These are phyloP conservation scores for Suillus clintonianus DNA, from an alignment of 768 basidiomycete genomes.

Conservation along the genomic window DNA sequence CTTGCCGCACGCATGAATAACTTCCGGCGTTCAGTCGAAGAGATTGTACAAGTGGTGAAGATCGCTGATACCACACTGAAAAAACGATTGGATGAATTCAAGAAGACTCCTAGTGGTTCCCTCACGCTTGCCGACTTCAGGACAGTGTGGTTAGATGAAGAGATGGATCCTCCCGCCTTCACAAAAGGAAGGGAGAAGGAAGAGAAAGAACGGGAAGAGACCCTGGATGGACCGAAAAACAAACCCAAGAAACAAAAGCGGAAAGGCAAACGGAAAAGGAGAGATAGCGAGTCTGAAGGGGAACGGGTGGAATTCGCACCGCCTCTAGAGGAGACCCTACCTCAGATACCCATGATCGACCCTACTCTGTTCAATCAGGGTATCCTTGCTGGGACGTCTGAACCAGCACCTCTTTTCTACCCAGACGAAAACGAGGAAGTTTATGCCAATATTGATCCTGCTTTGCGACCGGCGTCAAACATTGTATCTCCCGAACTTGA, in stretches of 20 bases:
- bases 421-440: conserved; percentile 44
- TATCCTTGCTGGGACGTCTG: conserved; percentile 60
- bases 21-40: conserved; percentile 88
- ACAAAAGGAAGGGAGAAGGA: conserved; percentile 75
- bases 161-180: conserved; percentile 90
- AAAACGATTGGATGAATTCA: conserved; percentile 95
- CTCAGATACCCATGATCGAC: conserved; percentile 44
- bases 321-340: conserved; percentile 16
- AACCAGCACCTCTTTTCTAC: conserved; percentile 39
- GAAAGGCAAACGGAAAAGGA: conserved; percentile 41
- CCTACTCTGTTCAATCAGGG: conserved; percentile 63
- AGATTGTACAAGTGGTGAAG: conserved; percentile 98
- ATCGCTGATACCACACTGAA: conserved; percentile 94
- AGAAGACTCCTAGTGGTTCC: conserved; percentile 80
- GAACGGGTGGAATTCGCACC: conserved; percentile 18
- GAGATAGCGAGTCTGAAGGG: conserved; percentile 39
- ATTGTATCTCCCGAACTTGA: conserved; percentile 10
- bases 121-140: conserved; percentile 89
- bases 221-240: conserved; percentile 33
- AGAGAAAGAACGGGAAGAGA: conserved; percentile 50
- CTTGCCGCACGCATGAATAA: conserved; percentile 99
- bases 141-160: conserved; percentile 87
- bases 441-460: conserved; percentile 58
- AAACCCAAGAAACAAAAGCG: conserved; percentile 30
- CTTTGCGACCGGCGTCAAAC: conserved; percentile 39